phyloP scores from a whole-genome alignment of 176 grass and related monocot genomes.

The Puccinellia tenuiflora region DNA sequence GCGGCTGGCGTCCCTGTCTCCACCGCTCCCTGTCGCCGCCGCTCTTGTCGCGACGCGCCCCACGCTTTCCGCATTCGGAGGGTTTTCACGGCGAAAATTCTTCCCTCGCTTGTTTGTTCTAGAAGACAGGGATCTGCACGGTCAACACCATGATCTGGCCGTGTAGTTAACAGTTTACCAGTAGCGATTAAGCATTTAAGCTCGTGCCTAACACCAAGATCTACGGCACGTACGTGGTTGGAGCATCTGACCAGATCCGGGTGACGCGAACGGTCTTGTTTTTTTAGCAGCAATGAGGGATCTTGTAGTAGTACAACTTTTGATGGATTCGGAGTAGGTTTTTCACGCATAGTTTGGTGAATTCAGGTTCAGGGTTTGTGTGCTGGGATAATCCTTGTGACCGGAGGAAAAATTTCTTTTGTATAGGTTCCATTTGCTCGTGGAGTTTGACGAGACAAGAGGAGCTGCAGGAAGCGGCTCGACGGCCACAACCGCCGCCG shows the following conservation, averaged over 20 bases:
- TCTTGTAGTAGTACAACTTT: not conserved
- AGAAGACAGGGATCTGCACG: conserved; percentile 19
- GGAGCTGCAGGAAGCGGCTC: conserved; percentile 87
- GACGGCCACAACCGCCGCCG: conserved; percentile 79
- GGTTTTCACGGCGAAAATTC: not conserved
- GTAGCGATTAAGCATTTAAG: not conserved
- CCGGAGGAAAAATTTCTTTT: not conserved
- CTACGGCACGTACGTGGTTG: not conserved
- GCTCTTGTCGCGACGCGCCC: not conserved
- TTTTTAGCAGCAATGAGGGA: not conserved
- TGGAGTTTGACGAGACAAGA: conserved; percentile 84
- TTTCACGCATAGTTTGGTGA: not conserved
- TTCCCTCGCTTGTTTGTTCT: not conserved
- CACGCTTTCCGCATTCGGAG: conserved; percentile 19
- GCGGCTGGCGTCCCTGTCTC: conserved; percentile 8
- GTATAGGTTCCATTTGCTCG: conserved; percentile 73
- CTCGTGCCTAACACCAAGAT: not conserved
- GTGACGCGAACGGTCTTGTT: not conserved
- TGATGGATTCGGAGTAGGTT: not conserved
- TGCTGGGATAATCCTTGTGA: not conserved
- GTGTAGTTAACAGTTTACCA: not conserved
- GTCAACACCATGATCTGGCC: not conserved
- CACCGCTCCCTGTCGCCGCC: not conserved
- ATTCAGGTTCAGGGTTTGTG: not conserved
- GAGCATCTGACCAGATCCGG: not conserved